Base-by-base conservation (phyloP, 257 asterid genomes). In the Paulownia fortunei region DNA sequence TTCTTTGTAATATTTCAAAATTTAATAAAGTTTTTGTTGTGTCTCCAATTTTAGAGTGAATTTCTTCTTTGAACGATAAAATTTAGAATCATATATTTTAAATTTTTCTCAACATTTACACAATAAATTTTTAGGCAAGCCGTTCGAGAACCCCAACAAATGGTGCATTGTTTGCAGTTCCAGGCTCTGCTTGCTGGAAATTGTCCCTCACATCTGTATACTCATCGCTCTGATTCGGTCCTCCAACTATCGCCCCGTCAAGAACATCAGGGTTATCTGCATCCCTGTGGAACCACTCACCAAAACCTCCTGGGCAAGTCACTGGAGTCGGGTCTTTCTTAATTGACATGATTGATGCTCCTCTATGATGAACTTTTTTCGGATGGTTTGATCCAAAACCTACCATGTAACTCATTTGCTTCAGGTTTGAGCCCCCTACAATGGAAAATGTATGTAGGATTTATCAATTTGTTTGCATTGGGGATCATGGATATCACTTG, bases 171-270 rank as follows among this genome's bases (percentile, higher is more conserved):
- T 86, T 86, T 6, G 81, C 84, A 8, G 82, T 84, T 1, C 90
- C 89, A 26, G 91, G 65, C 73, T 88, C 95, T 3, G 82, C 78
- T 73, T 88, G 91, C 37, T 86, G 73, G 52, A 0, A 86, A 56
- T 88, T 85, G 34, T 77, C 55, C 64, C 95, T 84, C 0, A 36
- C 13, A 59, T 88, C 92, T 0, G 42, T 13, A 36, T 77, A 90
- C 5, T 51, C 8, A 46, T 90, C 92, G 27, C 23, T 67, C 58
- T 37, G 56, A 78, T 83, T 72, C 0, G 92, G 93, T 8, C 93
- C 96, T 4, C 96, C 93, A 11, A 88, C 93, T 0, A 88, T 82
- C 2, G 93, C 96, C 15, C 96, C 96, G 0, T 76, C 67, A 8
- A 90, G 42, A 16, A 87, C 72, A 65, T 88, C 88, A n/a, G 93